Evolutionary conservation across 208 protist genomes (phyloP), one percentile per base, ranked within the genome.

Genomic region (Trypanosoma caninum): DNA sequence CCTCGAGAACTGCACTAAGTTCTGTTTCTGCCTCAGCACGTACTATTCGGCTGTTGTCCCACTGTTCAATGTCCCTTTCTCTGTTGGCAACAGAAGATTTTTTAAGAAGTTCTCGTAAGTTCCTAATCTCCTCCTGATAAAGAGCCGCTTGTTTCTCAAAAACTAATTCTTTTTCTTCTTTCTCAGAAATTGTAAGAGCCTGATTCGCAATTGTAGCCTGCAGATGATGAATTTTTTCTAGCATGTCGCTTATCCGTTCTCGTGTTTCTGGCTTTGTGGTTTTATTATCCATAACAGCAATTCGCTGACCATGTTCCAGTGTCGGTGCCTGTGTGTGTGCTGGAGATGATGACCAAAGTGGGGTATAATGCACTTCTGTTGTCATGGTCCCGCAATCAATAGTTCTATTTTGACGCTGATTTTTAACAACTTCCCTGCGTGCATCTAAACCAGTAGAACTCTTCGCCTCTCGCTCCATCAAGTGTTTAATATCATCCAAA

Each of bases 381-480:
- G 48, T 66, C 34, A 66, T 57, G 7, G 47, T 66, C 22, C 60
- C 60, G 34, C 57, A 45, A 20, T 62, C 57, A 25, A 53, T 33
- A 30, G 57, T 44, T 10, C 8, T 22, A 10, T 42, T n/a, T 3
- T 18, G 45, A 25, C 45, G 41, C 22, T 51, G 33, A 3, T 2
- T 1, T 45, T 18, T 18, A 20, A 20, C 35, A 0, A 3, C 23
- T 3, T 27, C 9, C 8, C 1, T 14, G 18, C 18, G 4, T 33
- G 6, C 35, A 23, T 8, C 18, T 14, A 38, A 9, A 27, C 46
- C 38, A 37, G 22, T 45, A 16, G 22, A 22, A 10, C 35, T 30
- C 2, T 22, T 11, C 0, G 16, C 42, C 3, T 60, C 41, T 22
- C 44, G 46, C 50, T 42, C 35, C 57, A 59, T 72, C 34, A 59